Percentiles rank a stretch among this genome's conserved stretches.
Conservation (phyloP, 176 grass and related monocot species). For the Bolboschoenus planiculmis region DNA sequence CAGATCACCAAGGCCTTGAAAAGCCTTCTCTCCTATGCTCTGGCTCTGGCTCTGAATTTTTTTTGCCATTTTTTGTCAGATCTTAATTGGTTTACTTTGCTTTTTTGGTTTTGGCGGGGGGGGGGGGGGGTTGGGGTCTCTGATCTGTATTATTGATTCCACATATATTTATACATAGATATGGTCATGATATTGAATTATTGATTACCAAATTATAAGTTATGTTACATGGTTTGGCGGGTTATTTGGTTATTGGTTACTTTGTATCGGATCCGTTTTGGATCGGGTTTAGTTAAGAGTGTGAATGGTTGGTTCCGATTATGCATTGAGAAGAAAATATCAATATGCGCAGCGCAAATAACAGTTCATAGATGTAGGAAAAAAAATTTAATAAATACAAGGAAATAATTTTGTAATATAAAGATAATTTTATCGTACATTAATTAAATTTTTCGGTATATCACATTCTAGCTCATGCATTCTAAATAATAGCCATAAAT, state of each 20-base stretch:
- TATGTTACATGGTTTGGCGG: not conserved
- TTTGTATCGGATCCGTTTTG: not conserved
- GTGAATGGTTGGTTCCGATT: not conserved
- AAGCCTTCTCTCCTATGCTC: conserved; percentile 34
- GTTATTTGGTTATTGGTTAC: not conserved
- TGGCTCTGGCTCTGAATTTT: not conserved
- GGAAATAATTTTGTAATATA: not conserved
- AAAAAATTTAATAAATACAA: too few species aligned
- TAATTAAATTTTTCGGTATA: too few species aligned
- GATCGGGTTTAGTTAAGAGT: not conserved
- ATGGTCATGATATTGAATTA: not conserved
- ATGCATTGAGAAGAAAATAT: not conserved
- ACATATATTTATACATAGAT: not conserved
- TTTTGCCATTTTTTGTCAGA: not conserved
- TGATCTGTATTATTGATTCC: not conserved
- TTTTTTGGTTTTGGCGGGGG: too few species aligned
- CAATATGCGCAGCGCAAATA: too few species aligned
- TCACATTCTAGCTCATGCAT: not conserved
- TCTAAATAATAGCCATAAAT: not conserved
- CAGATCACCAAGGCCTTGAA: conserved; percentile 53
- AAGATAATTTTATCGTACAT: not conserved
- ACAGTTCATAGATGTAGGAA: too few species aligned
- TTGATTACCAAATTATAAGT: not conserved
- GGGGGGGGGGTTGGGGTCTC: not conserved
- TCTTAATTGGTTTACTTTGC: not conserved